phyloP scores from a whole-genome alignment of 2,329 filamentous ascomycete genomes.

The Aspergillus eucalypticola region DNA sequence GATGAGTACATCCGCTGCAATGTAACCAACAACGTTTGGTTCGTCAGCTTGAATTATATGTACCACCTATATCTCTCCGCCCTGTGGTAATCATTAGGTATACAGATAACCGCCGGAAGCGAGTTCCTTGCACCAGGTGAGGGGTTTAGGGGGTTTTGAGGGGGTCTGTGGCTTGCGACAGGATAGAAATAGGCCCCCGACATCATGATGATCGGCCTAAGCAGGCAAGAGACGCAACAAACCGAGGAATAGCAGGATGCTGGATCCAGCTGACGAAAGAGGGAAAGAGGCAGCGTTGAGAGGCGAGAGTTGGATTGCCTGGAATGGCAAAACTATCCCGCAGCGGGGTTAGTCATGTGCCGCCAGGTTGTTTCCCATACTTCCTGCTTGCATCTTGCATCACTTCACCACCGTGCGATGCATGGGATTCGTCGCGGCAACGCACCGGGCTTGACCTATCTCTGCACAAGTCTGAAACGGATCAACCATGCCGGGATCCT shows the following conservation, averaged over 20 bases:
- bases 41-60: not conserved
- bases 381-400: not conserved
- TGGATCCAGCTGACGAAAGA: conserved; percentile 26
- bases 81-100: not conserved
- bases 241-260: not conserved
- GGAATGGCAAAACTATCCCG: conserved; percentile 37
- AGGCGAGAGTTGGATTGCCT: conserved; percentile 21
- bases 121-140: not conserved
- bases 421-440: no score
- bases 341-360: conserved; percentile 9
- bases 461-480: no score
- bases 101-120: not conserved
- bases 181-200: not conserved
- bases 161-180: not conserved
- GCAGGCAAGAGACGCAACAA: not conserved
- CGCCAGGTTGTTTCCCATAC: not conserved
- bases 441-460: no score
- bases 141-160: not conserved
- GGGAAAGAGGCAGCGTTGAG: conserved; percentile 17
- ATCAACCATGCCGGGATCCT: no score
- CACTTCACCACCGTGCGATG: not conserved
- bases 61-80: not conserved
- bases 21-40: not conserved
- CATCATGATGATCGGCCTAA: no score
- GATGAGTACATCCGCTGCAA: not conserved